These are phyloP conservation scores for Sporothrix dimorphospora DNA, from an alignment of 2,329 filamentous ascomycete species.

Conservation along the genomic window DNA sequence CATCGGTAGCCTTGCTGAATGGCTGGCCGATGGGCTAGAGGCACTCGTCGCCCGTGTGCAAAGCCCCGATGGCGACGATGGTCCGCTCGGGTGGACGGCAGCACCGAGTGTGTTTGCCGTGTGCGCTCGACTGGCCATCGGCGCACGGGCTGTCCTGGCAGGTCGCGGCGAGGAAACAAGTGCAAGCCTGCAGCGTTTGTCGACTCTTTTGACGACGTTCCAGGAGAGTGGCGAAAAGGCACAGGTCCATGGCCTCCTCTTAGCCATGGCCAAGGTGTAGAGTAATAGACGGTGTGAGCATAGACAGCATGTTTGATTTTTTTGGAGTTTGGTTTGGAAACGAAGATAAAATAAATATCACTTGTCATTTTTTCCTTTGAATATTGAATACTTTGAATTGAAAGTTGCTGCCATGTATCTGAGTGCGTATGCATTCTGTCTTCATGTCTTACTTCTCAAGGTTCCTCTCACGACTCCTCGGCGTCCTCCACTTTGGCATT, in stretches of 20 bases:
- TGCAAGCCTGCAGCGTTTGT: background rate
- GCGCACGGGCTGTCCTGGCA: constrained; percentile 43
- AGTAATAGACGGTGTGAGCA: background rate
- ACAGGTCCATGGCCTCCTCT: constrained; percentile 32
- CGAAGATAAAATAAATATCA: background rate
- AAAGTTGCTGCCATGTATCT: background rate
- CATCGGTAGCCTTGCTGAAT: constrained; percentile 42
- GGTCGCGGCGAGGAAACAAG: background rate
- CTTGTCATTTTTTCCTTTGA: background rate
- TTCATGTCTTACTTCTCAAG: too few species aligned
- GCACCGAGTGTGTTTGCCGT: constrained; percentile 69
- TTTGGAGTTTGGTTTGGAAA: background rate
- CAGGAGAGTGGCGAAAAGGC: constrained; percentile 3
- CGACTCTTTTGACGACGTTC: constrained; percentile 28
- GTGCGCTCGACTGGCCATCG: constrained; percentile 52
- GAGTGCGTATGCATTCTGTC: constrained; percentile 7
- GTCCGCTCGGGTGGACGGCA: constrained; percentile 72
- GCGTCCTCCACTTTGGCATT: constrained; percentile 1
- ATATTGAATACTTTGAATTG: background rate
- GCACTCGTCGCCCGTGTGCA: constrained; percentile 43
- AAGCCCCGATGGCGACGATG: constrained; percentile 53
- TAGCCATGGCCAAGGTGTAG: constrained; percentile 28
- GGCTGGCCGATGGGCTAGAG: constrained; percentile 56
- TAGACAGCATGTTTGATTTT: background rate
- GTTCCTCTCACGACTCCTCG: background rate